Conservation (phyloP, 805 yeast species). For the Ogataea methylovora region DNA sequence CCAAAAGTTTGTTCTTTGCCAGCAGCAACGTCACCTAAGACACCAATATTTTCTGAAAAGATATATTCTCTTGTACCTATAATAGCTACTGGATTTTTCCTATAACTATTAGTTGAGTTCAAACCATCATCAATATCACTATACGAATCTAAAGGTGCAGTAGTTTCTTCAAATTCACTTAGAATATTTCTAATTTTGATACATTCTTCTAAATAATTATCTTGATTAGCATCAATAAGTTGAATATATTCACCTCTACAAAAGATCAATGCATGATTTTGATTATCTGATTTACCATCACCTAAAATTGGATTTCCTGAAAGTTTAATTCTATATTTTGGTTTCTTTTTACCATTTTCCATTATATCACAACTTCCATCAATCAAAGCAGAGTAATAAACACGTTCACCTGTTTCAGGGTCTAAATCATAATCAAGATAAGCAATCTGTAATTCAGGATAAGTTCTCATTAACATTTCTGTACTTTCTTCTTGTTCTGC, state of each 20-base stretch:
- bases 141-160: constrained; percentile 19
- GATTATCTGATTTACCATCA: constrained; percentile 82
- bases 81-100: constrained; percentile 61
- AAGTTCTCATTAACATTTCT: constrained; percentile 53
- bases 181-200: constrained; percentile 67
- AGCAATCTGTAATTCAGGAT: constrained; percentile 60
- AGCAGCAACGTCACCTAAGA: constrained; percentile 80
- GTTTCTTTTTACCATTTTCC: constrained; percentile 50
- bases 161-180: constrained; percentile 64
- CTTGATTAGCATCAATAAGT: constrained; percentile 79
- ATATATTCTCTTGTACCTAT: constrained; percentile 81
- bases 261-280: constrained; percentile 67
- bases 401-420: constrained; percentile 33
- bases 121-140: constrained; percentile 21
- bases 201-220: constrained; percentile 76
- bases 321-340: constrained; percentile 55
- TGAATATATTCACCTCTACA: constrained; percentile 78
- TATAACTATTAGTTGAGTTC: background rate
- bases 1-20: constrained; percentile 88
- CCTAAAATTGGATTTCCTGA: constrained; percentile 82
- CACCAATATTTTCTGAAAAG: constrained; percentile 76
- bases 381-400: constrained; percentile 56
- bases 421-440: constrained; percentile 48
- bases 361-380: constrained; percentile 63
- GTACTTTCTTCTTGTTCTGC: constrained; percentile 52